Percentiles rank a stretch among this genome's conserved stretches.
These are phyloP conservation scores for Spinellus fusiger DNA, from an alignment of 192 early-diverging fungal species.

Conservation along the genomic window DNA sequence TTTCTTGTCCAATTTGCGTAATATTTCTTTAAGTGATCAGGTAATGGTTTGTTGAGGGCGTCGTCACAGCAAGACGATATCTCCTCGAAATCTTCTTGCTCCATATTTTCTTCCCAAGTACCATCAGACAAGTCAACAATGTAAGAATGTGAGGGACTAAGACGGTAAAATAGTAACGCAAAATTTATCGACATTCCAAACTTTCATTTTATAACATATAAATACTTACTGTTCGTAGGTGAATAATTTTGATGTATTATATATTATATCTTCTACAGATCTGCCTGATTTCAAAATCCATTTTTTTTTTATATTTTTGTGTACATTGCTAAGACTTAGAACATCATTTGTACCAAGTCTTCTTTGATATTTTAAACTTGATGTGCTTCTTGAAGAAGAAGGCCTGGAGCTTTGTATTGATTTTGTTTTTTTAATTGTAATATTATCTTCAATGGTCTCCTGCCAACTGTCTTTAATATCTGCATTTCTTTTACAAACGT, in stretches of 20 bases:
- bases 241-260: background rate
- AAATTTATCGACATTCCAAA: slow-evolving; percentile 8
- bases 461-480: background rate
- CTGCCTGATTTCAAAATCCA: slow-evolving; percentile 3
- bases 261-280: slow-evolving; percentile 5
- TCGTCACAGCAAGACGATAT: background rate
- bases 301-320: background rate
- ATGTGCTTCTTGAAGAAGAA: background rate
- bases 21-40: background rate
- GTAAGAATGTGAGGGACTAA: slow-evolving; percentile 2
- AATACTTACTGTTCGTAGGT: background rate
- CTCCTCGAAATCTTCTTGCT: background rate
- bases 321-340: background rate
- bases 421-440: background rate
- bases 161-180: slow-evolving; percentile 1
- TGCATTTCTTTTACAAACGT: background rate
- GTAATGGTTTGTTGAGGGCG: background rate
- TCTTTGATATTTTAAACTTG: background rate
- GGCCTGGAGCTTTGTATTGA: background rate
- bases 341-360: background rate
- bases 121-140: background rate
- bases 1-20: background rate
- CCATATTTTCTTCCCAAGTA: background rate
- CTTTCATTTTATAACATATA: slow-evolving; percentile 3
- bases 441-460: background rate